A percentile compares a stretch with the other conserved stretches of the same genome.
phyloP scores from a whole-genome alignment of 768 basidiomycete species.

The Suillus weaverae region DNA sequence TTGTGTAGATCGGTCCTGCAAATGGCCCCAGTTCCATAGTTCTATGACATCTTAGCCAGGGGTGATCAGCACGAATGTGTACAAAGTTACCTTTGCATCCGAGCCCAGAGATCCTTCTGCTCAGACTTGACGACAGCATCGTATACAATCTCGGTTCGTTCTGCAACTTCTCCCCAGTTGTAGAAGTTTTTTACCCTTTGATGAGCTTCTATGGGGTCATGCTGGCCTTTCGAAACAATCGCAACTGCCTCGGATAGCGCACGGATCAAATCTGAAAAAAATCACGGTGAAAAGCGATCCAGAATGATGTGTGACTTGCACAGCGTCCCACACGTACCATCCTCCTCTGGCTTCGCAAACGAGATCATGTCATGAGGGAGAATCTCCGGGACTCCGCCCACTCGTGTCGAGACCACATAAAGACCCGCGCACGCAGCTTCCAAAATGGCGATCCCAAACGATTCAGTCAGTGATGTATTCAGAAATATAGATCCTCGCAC shows the following conservation, averaged over 20 bases:
- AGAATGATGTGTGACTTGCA: not conserved
- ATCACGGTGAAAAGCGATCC: not conserved
- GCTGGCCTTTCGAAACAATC: conserved; percentile 62
- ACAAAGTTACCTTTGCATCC: conserved; percentile 66
- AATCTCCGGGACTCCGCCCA: conserved; percentile 95
- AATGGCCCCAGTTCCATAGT: conserved; percentile 79
- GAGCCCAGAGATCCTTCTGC: conserved; percentile 71
- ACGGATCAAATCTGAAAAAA: conserved; percentile 69
- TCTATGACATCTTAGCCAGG: conserved; percentile 33
- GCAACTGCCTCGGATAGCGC: conserved; percentile 80
- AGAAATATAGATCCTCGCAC: conserved; percentile 86
- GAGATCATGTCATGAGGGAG: conserved; percentile 93
- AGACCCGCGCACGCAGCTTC: conserved; percentile 95
- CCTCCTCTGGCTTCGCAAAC: conserved; percentile 91
- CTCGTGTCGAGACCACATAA: conserved; percentile 91
- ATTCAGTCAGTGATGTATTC: conserved; percentile 94
- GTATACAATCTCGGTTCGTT: conserved; percentile 85
- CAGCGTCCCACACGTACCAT: conserved; percentile 55
- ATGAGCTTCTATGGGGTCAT: conserved; percentile 78
- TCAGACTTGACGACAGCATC: conserved; percentile 57
- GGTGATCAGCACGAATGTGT: not conserved
- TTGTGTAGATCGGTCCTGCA: conserved; percentile 84
- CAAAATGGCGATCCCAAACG: conserved; percentile 96
- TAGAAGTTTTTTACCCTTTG: conserved; percentile 81
- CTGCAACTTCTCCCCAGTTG: conserved; percentile 78